Percentiles rank a stretch among this genome's conserved stretches.
These are phyloP conservation scores for Boletus reticulatus DNA, from an alignment of 768 basidiomycete genomes.

Conservation along the genomic window DNA sequence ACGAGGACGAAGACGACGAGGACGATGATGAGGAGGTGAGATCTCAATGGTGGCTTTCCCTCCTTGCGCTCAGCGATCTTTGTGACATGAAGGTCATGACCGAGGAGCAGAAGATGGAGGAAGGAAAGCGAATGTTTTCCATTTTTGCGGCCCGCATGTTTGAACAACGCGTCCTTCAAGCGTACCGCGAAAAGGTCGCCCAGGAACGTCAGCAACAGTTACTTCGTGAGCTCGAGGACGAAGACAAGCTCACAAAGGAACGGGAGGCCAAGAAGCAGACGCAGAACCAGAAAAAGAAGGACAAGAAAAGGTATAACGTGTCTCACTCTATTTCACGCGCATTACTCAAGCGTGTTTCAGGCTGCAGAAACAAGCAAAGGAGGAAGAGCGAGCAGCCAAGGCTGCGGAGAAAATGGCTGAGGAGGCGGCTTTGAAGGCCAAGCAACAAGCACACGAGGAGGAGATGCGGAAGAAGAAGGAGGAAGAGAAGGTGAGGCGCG, in stretches of 20 bases:
- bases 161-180: slow-evolving; percentile 95
- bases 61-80: slow-evolving; percentile 9
- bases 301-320: slow-evolving; percentile 83
- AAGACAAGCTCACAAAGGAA: slow-evolving; percentile 83
- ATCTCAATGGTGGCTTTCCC: slow-evolving; percentile 7
- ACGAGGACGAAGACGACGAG: slow-evolving; percentile 50
- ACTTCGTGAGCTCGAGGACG: slow-evolving; percentile 92
- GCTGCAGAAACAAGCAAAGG: slow-evolving; percentile 89
- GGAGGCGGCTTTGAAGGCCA: slow-evolving; percentile 74
- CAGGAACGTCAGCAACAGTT: slow-evolving; percentile 94
- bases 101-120: slow-evolving; percentile 98
- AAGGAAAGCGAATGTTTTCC: slow-evolving; percentile 99
- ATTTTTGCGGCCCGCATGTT: slow-evolving; percentile 99
- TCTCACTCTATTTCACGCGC: slow-evolving; percentile 1
- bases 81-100: slow-evolving; percentile 61
- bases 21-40: slow-evolving; percentile 47
- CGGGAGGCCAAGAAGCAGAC: slow-evolving; percentile 90
- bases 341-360: slow-evolving; percentile 38
- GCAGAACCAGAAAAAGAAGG: slow-evolving; percentile 98
- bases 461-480: slow-evolving; percentile 79
- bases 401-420: slow-evolving; percentile 87
- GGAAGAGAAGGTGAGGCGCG: slow-evolving; percentile 81
- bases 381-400: slow-evolving; percentile 81
- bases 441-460: slow-evolving; percentile 75
- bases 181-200: slow-evolving; percentile 95